Base-by-base conservation (phyloP, 2,329 filamentous ascomycete genomes). In the Verticillium longisporum region DNA sequence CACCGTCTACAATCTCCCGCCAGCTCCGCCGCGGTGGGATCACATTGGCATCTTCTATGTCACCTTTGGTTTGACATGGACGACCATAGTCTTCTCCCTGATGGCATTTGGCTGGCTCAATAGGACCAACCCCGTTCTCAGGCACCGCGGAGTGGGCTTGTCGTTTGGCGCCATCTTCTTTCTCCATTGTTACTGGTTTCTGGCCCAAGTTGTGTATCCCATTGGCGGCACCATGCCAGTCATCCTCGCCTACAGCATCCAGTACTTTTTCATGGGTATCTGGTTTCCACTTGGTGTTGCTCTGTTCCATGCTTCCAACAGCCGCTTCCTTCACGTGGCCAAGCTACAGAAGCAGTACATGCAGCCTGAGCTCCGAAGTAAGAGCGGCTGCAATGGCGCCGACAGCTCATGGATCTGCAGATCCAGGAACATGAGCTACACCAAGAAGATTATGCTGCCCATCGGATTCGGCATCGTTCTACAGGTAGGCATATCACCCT, bases 251-350 rank as follows among this genome's bases (percentile, higher is more conserved):
- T 84, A 82, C 61, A 74, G 78, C 36, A 69, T 78, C 3, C 81
- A 84, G 66, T 87, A 80, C 67, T 89, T 86, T 84, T 79, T 87
- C 71, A 89, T 89, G 87, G 81, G 83, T 63, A 77, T 85, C 60
- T 87, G 84, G 70, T 75, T 89, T 3, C 87, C 87, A 11, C 80
- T 85, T 56, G 86, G 87, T 31, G 84, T 89, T 60, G 86, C 84
- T 7, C 73, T 89, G 5, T 88, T 88, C 68, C 86, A 89, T 68
- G 86, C 84, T 26, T 82, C 83, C 62, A 87, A 88, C 69, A 81
- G 77, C 66, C 83, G 84, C 60, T 84, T 88, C 59, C 34, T 64
- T 21, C 62, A 61, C 26, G 59, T 60, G 9, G 58, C 55, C 18
- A 60, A 56, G 36, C 41, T 36, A 21, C 57, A 59, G 57, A 59